Conservation (phyloP, 495 filamentous ascomycete genomes). For the Neurospora sp. region DNA sequence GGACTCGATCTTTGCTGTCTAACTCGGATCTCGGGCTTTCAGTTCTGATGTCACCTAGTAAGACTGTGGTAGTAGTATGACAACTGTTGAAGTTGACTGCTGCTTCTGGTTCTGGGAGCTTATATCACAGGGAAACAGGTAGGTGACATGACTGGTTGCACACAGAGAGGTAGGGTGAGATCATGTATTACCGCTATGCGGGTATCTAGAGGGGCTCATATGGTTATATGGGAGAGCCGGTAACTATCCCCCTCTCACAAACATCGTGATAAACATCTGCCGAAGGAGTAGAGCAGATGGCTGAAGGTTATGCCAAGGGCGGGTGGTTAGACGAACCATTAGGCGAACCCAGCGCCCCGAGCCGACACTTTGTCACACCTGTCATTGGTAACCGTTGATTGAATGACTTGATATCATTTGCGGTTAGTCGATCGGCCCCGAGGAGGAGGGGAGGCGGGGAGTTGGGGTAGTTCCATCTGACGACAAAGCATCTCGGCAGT, state of each 20-base stretch:
- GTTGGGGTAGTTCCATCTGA: background rate
- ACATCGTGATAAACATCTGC: background rate
- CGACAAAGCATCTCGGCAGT: background rate
- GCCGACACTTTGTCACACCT: background rate
- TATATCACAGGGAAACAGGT: conserved; percentile 3
- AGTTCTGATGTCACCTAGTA: background rate
- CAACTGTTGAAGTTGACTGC: conserved; percentile 24
- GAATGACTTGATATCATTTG: background rate
- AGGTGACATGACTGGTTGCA: background rate
- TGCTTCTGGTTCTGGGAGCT: background rate
- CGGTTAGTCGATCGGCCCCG: background rate
- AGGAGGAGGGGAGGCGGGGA: background rate
- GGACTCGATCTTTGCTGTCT: conserved; percentile 1
- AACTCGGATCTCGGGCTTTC: background rate
- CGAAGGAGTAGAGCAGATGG: background rate
- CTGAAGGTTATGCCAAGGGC: background rate
- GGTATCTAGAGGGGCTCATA: background rate
- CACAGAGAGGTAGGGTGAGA: background rate
- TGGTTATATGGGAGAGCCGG: background rate
- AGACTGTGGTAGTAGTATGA: background rate
- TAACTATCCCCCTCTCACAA: background rate
- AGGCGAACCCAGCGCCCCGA: background rate
- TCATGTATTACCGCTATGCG: background rate
- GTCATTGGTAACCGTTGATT: background rate
- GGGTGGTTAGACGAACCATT: background rate